Percentiles rank a stretch among this genome's conserved stretches.
Conservation (phyloP, 352 stramenopile species). For the Pythium aquatile region DNA sequence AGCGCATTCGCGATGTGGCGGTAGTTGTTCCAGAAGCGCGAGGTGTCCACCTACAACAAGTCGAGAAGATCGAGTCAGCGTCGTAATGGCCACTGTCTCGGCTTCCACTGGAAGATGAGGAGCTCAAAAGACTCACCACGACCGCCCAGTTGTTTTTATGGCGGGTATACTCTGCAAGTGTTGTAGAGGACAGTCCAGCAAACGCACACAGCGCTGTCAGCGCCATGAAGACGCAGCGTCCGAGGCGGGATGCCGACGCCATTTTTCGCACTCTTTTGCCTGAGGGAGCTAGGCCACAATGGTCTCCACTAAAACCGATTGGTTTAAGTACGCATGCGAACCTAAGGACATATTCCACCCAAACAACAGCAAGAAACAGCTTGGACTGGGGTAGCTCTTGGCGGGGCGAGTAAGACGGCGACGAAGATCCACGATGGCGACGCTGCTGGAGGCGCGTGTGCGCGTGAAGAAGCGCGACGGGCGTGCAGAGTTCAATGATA, state of each 20-base stretch:
- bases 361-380: background rate
- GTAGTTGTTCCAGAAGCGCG: constrained; percentile 98
- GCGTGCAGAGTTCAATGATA: constrained; percentile 50
- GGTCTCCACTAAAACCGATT: constrained; percentile 7
- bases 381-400: background rate
- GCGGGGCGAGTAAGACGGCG: background rate
- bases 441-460: constrained; percentile 51
- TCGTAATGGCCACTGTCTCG: background rate
- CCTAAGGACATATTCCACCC: background rate
- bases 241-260: background rate
- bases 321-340: constrained; percentile 12
- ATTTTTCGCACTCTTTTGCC: background rate
- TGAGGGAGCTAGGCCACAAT: background rate
- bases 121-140: constrained; percentile 42
- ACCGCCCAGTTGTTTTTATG: constrained; percentile 89
- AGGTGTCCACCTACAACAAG: constrained; percentile 84
- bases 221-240: constrained; percentile 1
- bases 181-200: background rate
- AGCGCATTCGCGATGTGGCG: constrained; percentile 94
- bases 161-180: constrained; percentile 47
- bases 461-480: constrained; percentile 84
- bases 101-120: background rate
- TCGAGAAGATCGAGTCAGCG: background rate
- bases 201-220: constrained; percentile 25
- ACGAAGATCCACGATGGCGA: constrained; percentile 21